phyloP scores from a whole-genome alignment of 306 rosid genomes.

The Vigna radiata region DNA sequence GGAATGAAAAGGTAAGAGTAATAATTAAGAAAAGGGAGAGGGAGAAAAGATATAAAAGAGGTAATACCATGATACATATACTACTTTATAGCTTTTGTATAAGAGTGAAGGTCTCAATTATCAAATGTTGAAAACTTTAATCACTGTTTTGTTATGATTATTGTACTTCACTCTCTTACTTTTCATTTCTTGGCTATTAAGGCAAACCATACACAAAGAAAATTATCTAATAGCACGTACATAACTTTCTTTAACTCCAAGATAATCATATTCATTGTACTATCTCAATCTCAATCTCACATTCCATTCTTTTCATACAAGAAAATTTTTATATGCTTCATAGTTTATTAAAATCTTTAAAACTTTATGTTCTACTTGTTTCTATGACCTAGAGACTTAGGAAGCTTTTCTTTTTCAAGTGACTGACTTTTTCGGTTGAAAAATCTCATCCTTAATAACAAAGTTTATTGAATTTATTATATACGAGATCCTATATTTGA shows the following conservation, averaged over 20 bases:
- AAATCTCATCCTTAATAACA: too few relatives aligned
- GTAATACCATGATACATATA: not conserved
- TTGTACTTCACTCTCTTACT: conserved; percentile 3
- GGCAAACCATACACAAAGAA: not conserved
- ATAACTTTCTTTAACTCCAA: not conserved
- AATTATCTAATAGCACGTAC: not conserved
- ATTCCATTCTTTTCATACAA: conserved; percentile 23
- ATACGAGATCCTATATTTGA: too few relatives aligned
- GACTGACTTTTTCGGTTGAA: too few relatives aligned
- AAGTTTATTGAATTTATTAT: too few relatives aligned
- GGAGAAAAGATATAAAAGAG: not conserved
- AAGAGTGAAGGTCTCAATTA: conserved; percentile 10
- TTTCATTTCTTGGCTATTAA: conserved; percentile 14
- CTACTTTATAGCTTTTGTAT: conserved; percentile 7
- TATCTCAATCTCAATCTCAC: not conserved
- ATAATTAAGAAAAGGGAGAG: not conserved
- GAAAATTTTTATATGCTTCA: too few relatives aligned
- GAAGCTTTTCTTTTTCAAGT: too few relatives aligned
- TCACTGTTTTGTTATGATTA: not conserved
- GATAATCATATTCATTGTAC: not conserved
- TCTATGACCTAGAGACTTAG: too few relatives aligned
- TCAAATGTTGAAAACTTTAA: conserved; percentile 1
- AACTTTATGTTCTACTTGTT: too few relatives aligned
- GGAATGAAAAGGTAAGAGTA: conserved; percentile 15
- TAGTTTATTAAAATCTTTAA: too few relatives aligned